Base-by-base conservation (phyloP, 2,329 filamentous ascomycete species). In the Cytospora chrysosperma region DNA sequence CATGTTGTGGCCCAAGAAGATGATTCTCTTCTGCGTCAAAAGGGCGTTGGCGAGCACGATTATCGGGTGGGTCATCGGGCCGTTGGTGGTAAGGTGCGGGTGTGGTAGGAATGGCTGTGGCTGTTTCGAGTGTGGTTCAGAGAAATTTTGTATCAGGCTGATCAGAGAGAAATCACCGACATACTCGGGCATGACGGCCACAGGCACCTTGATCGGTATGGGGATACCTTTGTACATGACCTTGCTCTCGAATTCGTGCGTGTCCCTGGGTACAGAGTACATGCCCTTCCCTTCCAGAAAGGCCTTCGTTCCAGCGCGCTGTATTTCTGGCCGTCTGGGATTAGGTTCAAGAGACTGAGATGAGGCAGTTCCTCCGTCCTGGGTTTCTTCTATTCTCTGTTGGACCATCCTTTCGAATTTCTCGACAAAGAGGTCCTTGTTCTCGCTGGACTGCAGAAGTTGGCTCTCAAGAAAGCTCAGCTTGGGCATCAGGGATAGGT, bases 141-240 rank as follows among this genome's bases (percentile, higher is more conserved):
- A 91, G 75, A 98, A 98, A 60, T 91, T 97, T 71, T 97, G 93
- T 68, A 99, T 97, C 60, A 99, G 87, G 75, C 98, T 98, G 78
- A 99, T 91, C 63, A 99, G 83, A 43, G 93, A 98, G 73, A 99
- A 99, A 77, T 99, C 95, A 66, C 95, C 95, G 19, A 99, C 95
- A 0, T 92, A 97, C 79, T 99, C 95, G 2, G 93, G 92, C 80
- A 93, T 94, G 63, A 96, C 85, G 13, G 95, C 93, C 4, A 94
- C 93, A 0, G 95, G 95, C 9, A 99, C 89, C 77, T 98, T 98
- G 78, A 99, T 92, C 1, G 95, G 95, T 30, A 99, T 94, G 0
- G 94, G 94, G 62, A 98, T 95, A 67, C 93, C 92, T 78, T 97
- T 96, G 79, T 99, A 99, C 73, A 94, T 86, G 71, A 99, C 92